Evolutionary conservation across 805 yeast genomes (phyloP), one percentile per base, ranked within the genome.

Genomic region (Wickerhamomyces rabaulensis): DNA sequence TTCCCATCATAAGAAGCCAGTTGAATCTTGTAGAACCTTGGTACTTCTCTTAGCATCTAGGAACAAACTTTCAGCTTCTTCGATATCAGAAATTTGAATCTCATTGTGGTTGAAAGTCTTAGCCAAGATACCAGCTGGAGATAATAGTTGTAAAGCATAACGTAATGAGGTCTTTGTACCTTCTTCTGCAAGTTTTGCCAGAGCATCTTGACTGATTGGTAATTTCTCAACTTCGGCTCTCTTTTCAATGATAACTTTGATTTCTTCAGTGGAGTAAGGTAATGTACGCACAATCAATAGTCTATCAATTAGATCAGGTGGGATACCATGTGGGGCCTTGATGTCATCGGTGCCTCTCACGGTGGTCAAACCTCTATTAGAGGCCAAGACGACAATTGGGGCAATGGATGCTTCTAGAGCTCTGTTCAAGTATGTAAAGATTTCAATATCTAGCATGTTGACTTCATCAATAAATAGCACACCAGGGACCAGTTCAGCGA

Each of bases 381-480:
- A 89, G 31, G 99, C 99, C 64, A 94, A 77, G 2, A 94, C 90
- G 31, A 94, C 99, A 46, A 94, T 80, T 40, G 99, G 99, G 3
- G 97, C 92, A 63, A 94, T 87, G 23, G 85, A 71, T 43, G 91
- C 83, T 68, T 94, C 99, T 53, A 94, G 75, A 9, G 98, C 98
- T 54, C 95, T 79, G 73, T 94, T 94, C 60, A 94, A 74, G 66
- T 87, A 94, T 12, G 99, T 88, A 72, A 94, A 94, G 65, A 95
- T 88, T 74, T 94, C 99, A 52, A 94, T 84, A 64, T 94, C 99
- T 58, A 94, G 76, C 99, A 94, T 94, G 71, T 94, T 95, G 39
- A 91, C 98, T 71, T 94, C 99, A 69, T 94, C 99, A 57, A 94
- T 94, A 68, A 94, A 94, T 58, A 94, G 73, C 21, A 94, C 99